Conservation (phyloP, 331 rosid genomes). For the Malus hybrid region DNA sequence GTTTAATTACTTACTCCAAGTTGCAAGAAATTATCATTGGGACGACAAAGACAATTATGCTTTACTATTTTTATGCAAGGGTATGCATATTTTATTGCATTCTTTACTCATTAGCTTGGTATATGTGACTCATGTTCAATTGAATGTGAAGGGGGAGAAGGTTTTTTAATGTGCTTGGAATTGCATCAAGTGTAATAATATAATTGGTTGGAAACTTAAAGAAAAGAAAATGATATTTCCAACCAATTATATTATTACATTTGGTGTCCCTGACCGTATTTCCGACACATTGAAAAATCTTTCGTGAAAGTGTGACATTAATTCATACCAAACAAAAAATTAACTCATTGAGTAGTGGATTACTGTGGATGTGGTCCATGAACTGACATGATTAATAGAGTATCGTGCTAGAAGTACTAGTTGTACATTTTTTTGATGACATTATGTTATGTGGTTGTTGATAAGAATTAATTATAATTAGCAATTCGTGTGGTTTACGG, state of each 20-base stretch:
- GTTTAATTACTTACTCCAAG: not conserved
- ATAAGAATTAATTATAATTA: too few relatives aligned
- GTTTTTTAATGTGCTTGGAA: too few relatives aligned
- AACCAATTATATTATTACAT: too few relatives aligned
- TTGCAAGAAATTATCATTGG: not conserved
- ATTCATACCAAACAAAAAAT: not conserved
- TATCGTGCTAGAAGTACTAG: not conserved
- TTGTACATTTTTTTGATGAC: not conserved
- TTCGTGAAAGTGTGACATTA: too few relatives aligned
- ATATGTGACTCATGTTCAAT: not conserved
- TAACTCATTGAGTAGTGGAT: too few relatives aligned
- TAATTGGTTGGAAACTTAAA: too few relatives aligned
- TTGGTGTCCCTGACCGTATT: too few relatives aligned
- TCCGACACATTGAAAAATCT: too few relatives aligned
- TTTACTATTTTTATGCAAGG: not conserved
- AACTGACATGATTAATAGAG: not conserved
- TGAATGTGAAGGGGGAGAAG: not conserved
- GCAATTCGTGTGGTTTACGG: not conserved
- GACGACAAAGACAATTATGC: not conserved
- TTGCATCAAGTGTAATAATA: not conserved
- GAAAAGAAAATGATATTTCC: rapidly evolving
- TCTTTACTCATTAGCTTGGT: not conserved
- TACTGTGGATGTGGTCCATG: not conserved
- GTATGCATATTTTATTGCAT: not conserved
- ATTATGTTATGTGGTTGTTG: not conserved